phyloP scores from a whole-genome alignment of 2,329 filamentous ascomycete genomes.

The Pezicula carpinea region DNA sequence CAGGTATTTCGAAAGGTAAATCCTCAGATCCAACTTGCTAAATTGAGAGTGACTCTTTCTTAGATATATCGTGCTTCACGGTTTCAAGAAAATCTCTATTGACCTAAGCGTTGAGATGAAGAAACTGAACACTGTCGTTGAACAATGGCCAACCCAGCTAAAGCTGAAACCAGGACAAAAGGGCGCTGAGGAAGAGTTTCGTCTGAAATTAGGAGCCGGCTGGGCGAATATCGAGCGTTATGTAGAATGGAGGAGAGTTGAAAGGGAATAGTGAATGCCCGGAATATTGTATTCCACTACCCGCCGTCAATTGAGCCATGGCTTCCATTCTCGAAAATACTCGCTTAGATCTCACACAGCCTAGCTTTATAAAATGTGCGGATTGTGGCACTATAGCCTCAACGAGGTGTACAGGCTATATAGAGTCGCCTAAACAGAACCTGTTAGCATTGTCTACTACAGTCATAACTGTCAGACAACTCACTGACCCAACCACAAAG shows the following conservation, averaged over 20 bases:
- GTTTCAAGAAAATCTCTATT: slow-evolving; percentile 7
- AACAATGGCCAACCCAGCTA: slow-evolving; percentile 29
- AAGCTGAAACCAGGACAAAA: slow-evolving; percentile 12
- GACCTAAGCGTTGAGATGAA: slow-evolving; percentile 22
- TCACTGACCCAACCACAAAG: too few relatives aligned
- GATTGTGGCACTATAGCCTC: too few relatives aligned
- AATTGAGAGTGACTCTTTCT: background rate
- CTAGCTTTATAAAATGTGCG: too few relatives aligned
- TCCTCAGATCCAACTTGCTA: background rate
- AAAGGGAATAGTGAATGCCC: too few relatives aligned
- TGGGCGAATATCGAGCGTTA: slow-evolving; percentile 22
- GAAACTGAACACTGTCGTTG: slow-evolving; percentile 27
- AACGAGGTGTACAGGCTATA: too few relatives aligned
- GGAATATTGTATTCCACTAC: too few relatives aligned
- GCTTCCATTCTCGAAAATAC: too few relatives aligned
- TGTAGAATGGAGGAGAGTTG: slow-evolving; percentile 23
- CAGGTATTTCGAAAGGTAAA: slow-evolving; percentile 12
- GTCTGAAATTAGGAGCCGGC: slow-evolving; percentile 7
- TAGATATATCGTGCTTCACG: background rate
- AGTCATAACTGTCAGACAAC: too few relatives aligned
- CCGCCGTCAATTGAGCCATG: too few relatives aligned
- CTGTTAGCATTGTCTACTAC: too few relatives aligned
- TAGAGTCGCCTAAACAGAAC: too few relatives aligned
- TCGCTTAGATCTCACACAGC: too few relatives aligned
- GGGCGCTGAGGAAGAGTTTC: slow-evolving; percentile 28